Evolutionary conservation across 2,329 filamentous ascomycete species (phyloP), one percentile per base, ranked within the genome.

Genomic region (Emericellopsis atlantica): DNA sequence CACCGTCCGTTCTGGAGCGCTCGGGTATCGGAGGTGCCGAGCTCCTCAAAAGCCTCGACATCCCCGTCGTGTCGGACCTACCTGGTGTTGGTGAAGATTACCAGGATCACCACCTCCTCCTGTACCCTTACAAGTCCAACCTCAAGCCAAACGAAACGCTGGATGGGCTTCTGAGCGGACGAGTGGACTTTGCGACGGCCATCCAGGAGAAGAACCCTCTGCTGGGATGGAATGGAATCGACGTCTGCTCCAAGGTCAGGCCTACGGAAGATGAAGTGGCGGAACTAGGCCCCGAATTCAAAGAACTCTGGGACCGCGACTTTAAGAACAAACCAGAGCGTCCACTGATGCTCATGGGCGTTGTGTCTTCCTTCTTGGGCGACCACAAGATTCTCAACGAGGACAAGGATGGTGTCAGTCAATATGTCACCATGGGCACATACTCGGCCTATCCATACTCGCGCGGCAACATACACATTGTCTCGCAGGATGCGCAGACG

Each of bases 381-480:
- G 15, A 40, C 3, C 62, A 61, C 37, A 80, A 79, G 49, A 53
- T 79, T 23, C 66, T 29, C 26, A 29, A 29, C 26, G 66, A 58
- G 1, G 55, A 56, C 0, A 48, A 51, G 2, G 48, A 68, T 1
- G 55, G 58, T 0, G 45, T 49, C 0, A 54, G 48, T 36, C 69
- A 78, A 44, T 78, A 77, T 48, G 55, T 74, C 36, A 67, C 67
- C 2, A 53, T 69, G 22, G 68, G 59, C 2, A 61, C 61, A 8
- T 81, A 73, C 54, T 74, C 69, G 0, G 65, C 65, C 0, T 79
- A 81, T 50, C 77, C 78, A 0, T 74, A 70, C 49, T 79, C 75
- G 0, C 69, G 76, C 0, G 78, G 78, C 2, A 63, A 66, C 42
- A 67, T 81, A 43, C 77, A 82, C 57, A 78, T 81, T 50, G 65